Base-by-base conservation (phyloP, 345 rosid species). In the Salix arbutifolia region DNA sequence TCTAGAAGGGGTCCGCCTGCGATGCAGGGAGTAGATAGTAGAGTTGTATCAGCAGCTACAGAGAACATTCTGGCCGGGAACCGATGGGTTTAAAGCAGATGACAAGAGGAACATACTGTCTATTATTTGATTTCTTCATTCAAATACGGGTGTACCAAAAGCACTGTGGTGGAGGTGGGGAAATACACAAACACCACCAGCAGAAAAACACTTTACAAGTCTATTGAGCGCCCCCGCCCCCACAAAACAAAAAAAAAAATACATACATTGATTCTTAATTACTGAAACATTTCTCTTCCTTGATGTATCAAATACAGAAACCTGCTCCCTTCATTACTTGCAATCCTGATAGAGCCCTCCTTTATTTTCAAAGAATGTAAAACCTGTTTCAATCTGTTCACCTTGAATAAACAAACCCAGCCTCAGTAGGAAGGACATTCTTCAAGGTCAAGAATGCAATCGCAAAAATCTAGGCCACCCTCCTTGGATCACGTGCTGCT, bases 401-500 rank as follows among this genome's bases (percentile, higher is more conserved):
- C 67, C 70, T 66, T 62, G 0, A 40, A 74, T 48, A 56, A 66
- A 65, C 50, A 73, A 73, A 67, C 67, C 11, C 17, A 25, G 50
- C 33, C 38, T n/a, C 28, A 50, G 25, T 11, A 52, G 25, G 74
- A 19, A 38, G 53, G 70, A 48, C 42, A 72, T 75, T 77, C 79
- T 58, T 67, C 8, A 73, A 74, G 46, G 21, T 35, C 1, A 9
- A 62, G 56, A 69, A 26, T 26, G 17, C n/a, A 8, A 11, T 52
- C 17, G 5, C 66, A 66, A 67, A 76, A 61, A 76, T 75, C 82
- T 80, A 81, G 56, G 77, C 76, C 71, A 85, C 90, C 78, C 91
- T 92, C 86, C 84, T 94, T 40, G 90, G 86, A 84, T 90, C 97
- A 26, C 96, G 94, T 75, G 91, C 83, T 71, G 97, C 85, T 35